phyloP scores from a whole-genome alignment of 768 basidiomycete genomes.

The Boletus eberwhitei region DNA sequence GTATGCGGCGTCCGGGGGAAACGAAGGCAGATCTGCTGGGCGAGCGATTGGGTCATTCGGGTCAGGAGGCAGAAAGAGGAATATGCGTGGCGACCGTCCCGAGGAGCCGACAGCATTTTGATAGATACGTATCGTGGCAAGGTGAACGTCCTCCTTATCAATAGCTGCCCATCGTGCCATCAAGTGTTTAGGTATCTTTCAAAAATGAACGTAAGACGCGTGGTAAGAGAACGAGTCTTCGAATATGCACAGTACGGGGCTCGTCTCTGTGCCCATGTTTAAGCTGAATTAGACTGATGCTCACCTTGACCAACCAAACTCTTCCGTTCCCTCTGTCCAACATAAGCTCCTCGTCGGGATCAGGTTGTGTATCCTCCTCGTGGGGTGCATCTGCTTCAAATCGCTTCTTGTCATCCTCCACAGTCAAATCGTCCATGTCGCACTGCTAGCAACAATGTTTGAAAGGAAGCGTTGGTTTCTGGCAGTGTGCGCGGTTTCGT shows the following conservation, averaged over 20 bases:
- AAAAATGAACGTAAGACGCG: constrained; percentile 4
- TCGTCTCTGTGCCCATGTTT: neutral
- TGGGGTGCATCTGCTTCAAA: constrained; percentile 52
- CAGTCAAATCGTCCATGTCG: constrained; percentile 33
- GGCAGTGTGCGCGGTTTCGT: neutral
- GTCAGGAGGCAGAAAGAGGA: constrained; percentile 64
- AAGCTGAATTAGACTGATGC: constrained; percentile 12
- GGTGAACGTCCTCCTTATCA: constrained; percentile 68
- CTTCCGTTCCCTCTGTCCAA: constrained; percentile 68
- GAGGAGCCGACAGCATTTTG: constrained; percentile 40
- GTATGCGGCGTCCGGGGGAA: constrained; percentile 28
- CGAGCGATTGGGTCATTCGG: constrained; percentile 40
- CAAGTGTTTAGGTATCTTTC: constrained; percentile 80
- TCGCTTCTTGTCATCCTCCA: constrained; percentile 69
- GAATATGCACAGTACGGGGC: neutral
- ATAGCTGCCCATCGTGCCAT: constrained; percentile 84
- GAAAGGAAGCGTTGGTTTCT: neutral
- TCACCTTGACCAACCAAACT: constrained; percentile 85
- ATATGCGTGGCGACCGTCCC: constrained; percentile 54
- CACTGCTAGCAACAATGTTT: no score
- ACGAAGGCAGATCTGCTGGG: constrained; percentile 23
- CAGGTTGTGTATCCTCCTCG: constrained; percentile 67
- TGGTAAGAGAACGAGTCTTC: constrained; percentile 1
- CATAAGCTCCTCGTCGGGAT: constrained; percentile 82
- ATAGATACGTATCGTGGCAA: constrained; percentile 86